Evolutionary conservation across 148 eudicot genomes (phyloP).

Genomic region (Gaultheria prostrata): DNA sequence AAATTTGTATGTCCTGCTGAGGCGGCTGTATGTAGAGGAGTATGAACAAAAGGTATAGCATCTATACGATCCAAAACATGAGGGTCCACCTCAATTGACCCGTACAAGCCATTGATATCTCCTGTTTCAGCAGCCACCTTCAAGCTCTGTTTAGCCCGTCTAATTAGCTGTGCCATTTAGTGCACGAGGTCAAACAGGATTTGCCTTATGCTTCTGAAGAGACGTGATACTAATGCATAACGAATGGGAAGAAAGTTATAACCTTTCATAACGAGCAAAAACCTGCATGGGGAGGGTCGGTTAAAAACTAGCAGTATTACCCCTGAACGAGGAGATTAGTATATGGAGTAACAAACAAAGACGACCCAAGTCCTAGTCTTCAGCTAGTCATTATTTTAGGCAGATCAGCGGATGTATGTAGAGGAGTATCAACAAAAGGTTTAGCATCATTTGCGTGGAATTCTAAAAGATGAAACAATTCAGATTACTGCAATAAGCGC

Average conservation of each 20-base stretch:
- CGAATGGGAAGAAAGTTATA: neutral
- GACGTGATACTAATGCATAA: neutral
- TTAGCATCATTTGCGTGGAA: too few species aligned
- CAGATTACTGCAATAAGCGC: too few species aligned
- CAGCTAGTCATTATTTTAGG: too few species aligned
- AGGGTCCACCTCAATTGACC: neutral
- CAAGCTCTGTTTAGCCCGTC: slow-evolving; percentile 1
- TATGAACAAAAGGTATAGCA: neutral
- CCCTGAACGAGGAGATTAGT: too few species aligned
- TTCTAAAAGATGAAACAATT: too few species aligned
- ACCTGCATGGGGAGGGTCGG: too few species aligned
- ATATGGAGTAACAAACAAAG: too few species aligned
- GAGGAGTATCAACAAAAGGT: too few species aligned
- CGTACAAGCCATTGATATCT: neutral
- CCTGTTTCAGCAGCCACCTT: neutral
- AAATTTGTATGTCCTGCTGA: neutral
- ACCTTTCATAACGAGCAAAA: neutral
- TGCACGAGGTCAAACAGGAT: neutral
- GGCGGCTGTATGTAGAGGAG: neutral
- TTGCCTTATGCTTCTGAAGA: neutral
- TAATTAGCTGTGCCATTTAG: neutral
- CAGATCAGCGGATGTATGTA: too few species aligned
- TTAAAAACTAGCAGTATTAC: too few species aligned
- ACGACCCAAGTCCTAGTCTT: too few species aligned
- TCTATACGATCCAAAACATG: neutral